These are phyloP conservation scores for Rubia peregrina DNA, from an alignment of 305 asterid genomes.

Conservation along the genomic window DNA sequence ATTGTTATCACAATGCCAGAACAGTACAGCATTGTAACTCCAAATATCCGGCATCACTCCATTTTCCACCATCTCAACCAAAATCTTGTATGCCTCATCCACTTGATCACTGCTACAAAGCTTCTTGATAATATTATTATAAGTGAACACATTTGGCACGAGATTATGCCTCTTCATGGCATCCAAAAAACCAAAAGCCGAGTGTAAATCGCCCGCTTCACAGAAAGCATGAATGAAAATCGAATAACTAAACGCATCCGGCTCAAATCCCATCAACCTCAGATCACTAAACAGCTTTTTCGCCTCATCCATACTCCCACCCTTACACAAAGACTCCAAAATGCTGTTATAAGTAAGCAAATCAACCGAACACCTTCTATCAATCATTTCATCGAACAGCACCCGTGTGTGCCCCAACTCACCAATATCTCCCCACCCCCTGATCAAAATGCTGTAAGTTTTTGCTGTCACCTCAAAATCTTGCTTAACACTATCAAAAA, in stretches of 20 bases:
- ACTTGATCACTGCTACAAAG: conserved; percentile 59
- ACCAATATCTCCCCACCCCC: conserved; percentile 77
- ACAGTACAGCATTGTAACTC: conserved; percentile 68
- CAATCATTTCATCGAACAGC: conserved; percentile 77
- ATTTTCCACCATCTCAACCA: conserved; percentile 56
- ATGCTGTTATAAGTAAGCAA: conserved; percentile 72
- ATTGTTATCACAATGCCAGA: conserved; percentile 60
- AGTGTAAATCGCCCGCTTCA: conserved; percentile 48
- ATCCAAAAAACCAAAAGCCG: conserved; percentile 62
- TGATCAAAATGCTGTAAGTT: conserved; percentile 71
- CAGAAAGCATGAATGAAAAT: conserved; percentile 63
- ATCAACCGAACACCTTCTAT: conserved; percentile 49
- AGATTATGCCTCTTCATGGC: conserved; percentile 62
- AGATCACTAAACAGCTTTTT: conserved; percentile 43
- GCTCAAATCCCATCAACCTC: conserved; percentile 51
- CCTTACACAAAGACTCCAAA: conserved; percentile 66
- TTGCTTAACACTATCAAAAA: conserved; percentile 49
- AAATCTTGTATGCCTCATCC: conserved; percentile 65
- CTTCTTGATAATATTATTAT: conserved; percentile 57
- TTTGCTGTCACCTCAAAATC: conserved; percentile 43
- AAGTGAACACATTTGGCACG: conserved; percentile 67
- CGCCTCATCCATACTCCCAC: conserved; percentile 68
- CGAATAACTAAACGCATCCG: conserved; percentile 76
- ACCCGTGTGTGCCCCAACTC: conserved; percentile 40
- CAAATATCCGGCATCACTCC: conserved; percentile 58